These are phyloP conservation scores for Pythium pyrilobum DNA, from an alignment of 352 stramenopile genomes.

Conservation along the genomic window DNA sequence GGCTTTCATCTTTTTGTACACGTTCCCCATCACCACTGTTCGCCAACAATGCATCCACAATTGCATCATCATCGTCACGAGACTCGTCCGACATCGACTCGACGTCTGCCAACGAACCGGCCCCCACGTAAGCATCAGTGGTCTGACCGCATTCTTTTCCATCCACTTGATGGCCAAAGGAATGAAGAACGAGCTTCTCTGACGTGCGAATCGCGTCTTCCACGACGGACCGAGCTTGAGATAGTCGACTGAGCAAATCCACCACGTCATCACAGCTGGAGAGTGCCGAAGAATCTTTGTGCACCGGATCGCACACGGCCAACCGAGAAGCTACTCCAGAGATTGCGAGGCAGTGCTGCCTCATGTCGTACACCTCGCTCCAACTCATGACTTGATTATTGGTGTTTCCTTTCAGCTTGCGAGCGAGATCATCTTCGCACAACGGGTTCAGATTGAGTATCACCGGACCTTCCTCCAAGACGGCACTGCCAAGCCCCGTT, in stretches of 20 bases:
- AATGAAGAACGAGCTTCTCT: slow-evolving; percentile 13
- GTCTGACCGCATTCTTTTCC: not conserved
- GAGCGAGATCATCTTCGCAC: not conserved
- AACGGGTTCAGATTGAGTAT: slow-evolving; percentile 7
- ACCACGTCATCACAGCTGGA: not conserved
- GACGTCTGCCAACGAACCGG: slow-evolving; percentile 2
- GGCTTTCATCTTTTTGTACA: not conserved
- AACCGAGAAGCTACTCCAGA: not conserved
- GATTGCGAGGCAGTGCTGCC: slow-evolving; percentile 8
- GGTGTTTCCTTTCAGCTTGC: not conserved
- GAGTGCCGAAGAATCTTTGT: too few species aligned
- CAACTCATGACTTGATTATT: not conserved
- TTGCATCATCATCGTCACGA: slow-evolving; percentile 10
- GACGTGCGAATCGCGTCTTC: slow-evolving; percentile 12
- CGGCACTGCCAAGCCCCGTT: not conserved
- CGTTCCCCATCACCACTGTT: too few species aligned
- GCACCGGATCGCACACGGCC: not conserved
- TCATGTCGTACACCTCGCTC: slow-evolving; percentile 12
- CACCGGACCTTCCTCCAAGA: too few species aligned
- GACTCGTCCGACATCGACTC: slow-evolving; percentile 16
- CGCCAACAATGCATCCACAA: not conserved
- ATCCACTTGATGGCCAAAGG: slow-evolving; percentile 2
- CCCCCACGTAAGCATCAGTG: not conserved
- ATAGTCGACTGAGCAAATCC: not conserved
- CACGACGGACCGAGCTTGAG: slow-evolving; percentile 4